These are phyloP conservation scores for Fusarium graminum DNA, from an alignment of 2,329 filamentous ascomycete species.

Conservation along the genomic window DNA sequence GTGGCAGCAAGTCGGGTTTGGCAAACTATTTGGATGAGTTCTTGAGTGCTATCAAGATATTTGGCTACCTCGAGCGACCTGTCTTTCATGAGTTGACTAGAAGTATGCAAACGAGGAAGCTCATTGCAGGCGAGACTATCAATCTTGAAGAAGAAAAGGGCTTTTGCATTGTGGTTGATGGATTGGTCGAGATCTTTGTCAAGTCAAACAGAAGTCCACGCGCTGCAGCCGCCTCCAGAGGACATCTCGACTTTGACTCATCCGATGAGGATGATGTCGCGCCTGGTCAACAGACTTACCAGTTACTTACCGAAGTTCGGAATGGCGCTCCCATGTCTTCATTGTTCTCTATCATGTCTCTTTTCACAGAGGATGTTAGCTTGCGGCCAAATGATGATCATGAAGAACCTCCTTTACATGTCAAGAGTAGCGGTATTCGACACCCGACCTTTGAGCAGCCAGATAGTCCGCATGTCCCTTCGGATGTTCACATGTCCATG, in stretches of 20 bases:
- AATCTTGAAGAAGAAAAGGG: slow-evolving; percentile 97
- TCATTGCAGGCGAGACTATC: slow-evolving; percentile 95
- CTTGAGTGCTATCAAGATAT: slow-evolving; percentile 97
- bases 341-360: slow-evolving; percentile 93
- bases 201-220: slow-evolving; percentile 78
- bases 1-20: slow-evolving; percentile 88
- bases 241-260: slow-evolving; percentile 52
- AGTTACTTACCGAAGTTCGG: slow-evolving; percentile 95
- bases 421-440: slow-evolving; percentile 48
- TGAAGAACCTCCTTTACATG: slow-evolving; percentile 56
- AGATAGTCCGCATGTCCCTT: slow-evolving; percentile 22
- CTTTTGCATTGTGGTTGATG: slow-evolving; percentile 97
- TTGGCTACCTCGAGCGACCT: slow-evolving; percentile 94
- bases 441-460: slow-evolving; percentile 49
- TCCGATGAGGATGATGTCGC: slow-evolving; percentile 77
- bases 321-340: slow-evolving; percentile 99
- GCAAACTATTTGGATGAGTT: slow-evolving; percentile 99
- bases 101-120: slow-evolving; percentile 97
- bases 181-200: slow-evolving; percentile 96
- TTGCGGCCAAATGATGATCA: slow-evolving; percentile 81
- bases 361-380: slow-evolving; percentile 96
- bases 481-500: slow-evolving; percentile 51
- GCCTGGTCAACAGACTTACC: slow-evolving; percentile 84
- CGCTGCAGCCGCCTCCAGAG: slow-evolving; percentile 47
- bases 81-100: slow-evolving; percentile 98